Evolutionary conservation across 257 asterid genomes (phyloP), one percentile per base, ranked within the genome.

Genomic region (Orobanche coerulescens): DNA sequence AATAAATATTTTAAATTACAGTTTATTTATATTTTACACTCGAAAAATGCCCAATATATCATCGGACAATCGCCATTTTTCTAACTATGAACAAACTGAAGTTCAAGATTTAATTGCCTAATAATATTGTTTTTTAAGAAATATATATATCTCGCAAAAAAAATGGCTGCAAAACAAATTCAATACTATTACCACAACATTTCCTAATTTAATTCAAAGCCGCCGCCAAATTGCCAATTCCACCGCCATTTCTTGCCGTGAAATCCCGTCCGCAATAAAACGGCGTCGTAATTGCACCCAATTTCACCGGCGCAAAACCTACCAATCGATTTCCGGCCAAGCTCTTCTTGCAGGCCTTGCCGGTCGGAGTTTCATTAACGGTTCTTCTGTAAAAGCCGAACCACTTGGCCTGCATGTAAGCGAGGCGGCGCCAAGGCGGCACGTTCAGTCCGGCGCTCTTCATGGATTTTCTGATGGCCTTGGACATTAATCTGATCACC

Each of bases 381-480:
- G 87, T 88, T 58, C 96, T 59, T 49, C 68, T 83, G 36, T 84
- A 81, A 0, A 87, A 28, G 2, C 75, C 79, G 6, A 81, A 72
- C 98, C 96, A 91, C 69, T 82, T 91, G 7, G 87, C 79, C 39
- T 84, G 81, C 86, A 72, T 49, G 79, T 85, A 88, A 8, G 75
- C 62, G 0, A 66, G 61, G 62, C 93, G 78, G 48, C 96, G 84
- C 98, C 98, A 91, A 5, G 98, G 95, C n/a, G 98, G 90, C 70
- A 88, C 70, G 13, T 40, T 67, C 6, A 91, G 67, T 5, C 68
- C 83, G 2, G 48, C 72, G n/a, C 64, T 69, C 64, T 65, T 79
- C 95, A 91, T 68, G 4, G 95, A 88, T 70, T 72, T 78, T 50
- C 73, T 73, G 0, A 85, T 72, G 0, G 90, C 88, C 7, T 20